These are phyloP conservation scores for Lasiodiplodia sp. DNA, from an alignment of 2,329 filamentous ascomycete genomes.

Conservation along the genomic window DNA sequence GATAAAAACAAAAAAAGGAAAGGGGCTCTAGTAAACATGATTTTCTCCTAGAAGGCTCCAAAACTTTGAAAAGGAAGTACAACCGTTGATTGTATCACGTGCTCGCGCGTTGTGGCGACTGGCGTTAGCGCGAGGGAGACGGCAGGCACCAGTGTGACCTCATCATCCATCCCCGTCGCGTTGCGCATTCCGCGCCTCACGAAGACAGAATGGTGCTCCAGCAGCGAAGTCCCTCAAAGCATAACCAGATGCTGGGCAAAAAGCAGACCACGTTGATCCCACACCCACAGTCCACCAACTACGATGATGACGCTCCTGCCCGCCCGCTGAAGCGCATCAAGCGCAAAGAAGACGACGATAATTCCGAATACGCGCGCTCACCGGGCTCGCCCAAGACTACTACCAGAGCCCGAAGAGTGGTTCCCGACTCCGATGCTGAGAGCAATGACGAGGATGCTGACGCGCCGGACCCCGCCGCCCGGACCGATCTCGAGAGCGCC, in stretches of 20 bases:
- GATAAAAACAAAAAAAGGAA: no score
- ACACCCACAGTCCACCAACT: slow-evolving; percentile 55
- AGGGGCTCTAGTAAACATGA: no score
- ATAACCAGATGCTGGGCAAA: slow-evolving; percentile 57
- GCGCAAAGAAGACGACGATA: slow-evolving; percentile 38
- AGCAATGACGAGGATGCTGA: slow-evolving; percentile 44
- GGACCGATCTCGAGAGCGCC: slow-evolving; percentile 74
- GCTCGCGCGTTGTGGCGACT: slow-evolving; percentile 13
- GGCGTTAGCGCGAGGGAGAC: slow-evolving; percentile 8
- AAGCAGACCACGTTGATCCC: slow-evolving; percentile 58
- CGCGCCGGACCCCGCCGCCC: slow-evolving; percentile 23
- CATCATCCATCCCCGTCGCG: background rate
- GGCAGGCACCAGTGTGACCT: slow-evolving; percentile 7
- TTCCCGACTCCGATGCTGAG: slow-evolving; percentile 50
- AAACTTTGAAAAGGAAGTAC: background rate
- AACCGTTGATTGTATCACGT: background rate
- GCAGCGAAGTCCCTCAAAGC: slow-evolving; percentile 51
- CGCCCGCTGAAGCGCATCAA: slow-evolving; percentile 52
- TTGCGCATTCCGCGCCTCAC: background rate
- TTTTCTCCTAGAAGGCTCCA: no score
- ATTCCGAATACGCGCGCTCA: slow-evolving; percentile 36
- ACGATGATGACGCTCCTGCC: slow-evolving; percentile 43
- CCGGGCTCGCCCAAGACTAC: slow-evolving; percentile 36
- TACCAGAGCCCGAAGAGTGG: slow-evolving; percentile 37
- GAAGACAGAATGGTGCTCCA: slow-evolving; percentile 45